These are phyloP conservation scores for Rosa lucieae DNA, from an alignment of 306 rosid species.

Conservation along the genomic window DNA sequence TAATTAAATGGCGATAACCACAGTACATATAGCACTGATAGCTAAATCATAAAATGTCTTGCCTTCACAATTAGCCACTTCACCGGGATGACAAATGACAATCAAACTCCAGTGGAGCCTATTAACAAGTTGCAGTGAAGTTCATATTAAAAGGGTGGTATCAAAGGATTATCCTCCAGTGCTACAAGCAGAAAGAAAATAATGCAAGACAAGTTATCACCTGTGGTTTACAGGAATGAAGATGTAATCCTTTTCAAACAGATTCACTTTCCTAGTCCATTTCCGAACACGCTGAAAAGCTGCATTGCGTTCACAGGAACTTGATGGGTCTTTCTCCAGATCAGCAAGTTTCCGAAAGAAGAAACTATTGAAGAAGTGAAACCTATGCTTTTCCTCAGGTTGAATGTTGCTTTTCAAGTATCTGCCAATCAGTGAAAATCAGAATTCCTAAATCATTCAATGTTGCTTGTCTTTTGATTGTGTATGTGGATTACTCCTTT, in stretches of 20 bases:
- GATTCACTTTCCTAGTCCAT: slow-evolving; percentile 70
- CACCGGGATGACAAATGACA: slow-evolving; percentile 72
- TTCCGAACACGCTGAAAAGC: slow-evolving; percentile 64
- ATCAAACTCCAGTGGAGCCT: slow-evolving; percentile 81
- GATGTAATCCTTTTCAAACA: slow-evolving; percentile 65
- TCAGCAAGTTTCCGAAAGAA: slow-evolving; percentile 84
- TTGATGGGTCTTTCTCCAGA: slow-evolving; percentile 61
- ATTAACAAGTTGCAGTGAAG: slow-evolving; percentile 31
- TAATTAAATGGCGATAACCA: not conserved
- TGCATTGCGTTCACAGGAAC: slow-evolving; percentile 56
- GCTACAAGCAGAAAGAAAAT: slow-evolving; percentile 11
- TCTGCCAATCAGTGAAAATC: slow-evolving; percentile 35
- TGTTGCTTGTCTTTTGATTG: too few species aligned
- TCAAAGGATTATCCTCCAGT: slow-evolving; percentile 10
- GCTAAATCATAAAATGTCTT: slow-evolving; percentile 27
- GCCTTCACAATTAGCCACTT: slow-evolving; percentile 47
- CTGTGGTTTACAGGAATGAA: slow-evolving; percentile 70
- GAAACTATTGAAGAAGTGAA: slow-evolving; percentile 73
- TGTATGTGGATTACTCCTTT: not conserved
- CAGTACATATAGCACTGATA: slow-evolving; percentile 23
- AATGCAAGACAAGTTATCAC: slow-evolving; percentile 33
- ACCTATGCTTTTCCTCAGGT: slow-evolving; percentile 39
- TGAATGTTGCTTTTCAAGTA: slow-evolving; percentile 54
- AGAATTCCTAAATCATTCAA: slow-evolving; percentile 21
- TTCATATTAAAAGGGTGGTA: slow-evolving; percentile 20